Percentiles rank a stretch among this genome's conserved stretches.
Evolutionary conservation across 345 rosid genomes (phyloP).

Genomic region (Erysimum cheiranthoides): DNA sequence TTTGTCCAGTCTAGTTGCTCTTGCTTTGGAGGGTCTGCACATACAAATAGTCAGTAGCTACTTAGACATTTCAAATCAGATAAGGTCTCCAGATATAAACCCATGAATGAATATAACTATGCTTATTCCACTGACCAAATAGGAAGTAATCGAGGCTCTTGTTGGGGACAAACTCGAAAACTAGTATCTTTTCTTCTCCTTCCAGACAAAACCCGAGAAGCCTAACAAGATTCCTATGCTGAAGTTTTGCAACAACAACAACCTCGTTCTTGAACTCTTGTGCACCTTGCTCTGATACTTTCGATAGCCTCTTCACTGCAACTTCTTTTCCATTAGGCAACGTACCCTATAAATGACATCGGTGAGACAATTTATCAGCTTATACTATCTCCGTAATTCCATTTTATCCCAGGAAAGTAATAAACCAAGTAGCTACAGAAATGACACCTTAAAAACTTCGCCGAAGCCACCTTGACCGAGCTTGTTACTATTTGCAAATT

Average conservation of each 20-base stretch:
- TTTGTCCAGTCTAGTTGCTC: neutral
- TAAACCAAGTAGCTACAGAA: neutral
- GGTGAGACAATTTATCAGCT: neutral
- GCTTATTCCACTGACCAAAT: neutral
- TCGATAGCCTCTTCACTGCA: neutral
- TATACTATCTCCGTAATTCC: neutral
- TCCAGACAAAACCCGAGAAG: neutral
- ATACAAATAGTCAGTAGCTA: neutral
- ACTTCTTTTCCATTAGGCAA: neutral
- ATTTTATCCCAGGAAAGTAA: neutral
- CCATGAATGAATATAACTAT: no score
- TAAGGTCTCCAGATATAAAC: no score
- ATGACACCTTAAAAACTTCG: conserved; percentile 59
- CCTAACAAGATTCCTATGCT: neutral
- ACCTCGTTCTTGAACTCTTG: conserved; percentile 4
- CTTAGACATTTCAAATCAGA: no score
- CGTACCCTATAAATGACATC: neutral
- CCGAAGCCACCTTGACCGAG: conserved; percentile 75
- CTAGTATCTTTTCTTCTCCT: neutral
- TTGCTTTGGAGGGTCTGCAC: neutral
- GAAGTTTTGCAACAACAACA: neutral
- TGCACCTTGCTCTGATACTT: neutral
- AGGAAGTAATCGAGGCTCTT: neutral
- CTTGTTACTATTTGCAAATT: conserved; percentile 53
- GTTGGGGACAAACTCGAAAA: neutral